Percentiles rank a stretch among this genome's conserved stretches.
These are phyloP conservation scores for Fusarium vanettenii DNA, from an alignment of 2,329 filamentous ascomycete species.

Conservation along the genomic window DNA sequence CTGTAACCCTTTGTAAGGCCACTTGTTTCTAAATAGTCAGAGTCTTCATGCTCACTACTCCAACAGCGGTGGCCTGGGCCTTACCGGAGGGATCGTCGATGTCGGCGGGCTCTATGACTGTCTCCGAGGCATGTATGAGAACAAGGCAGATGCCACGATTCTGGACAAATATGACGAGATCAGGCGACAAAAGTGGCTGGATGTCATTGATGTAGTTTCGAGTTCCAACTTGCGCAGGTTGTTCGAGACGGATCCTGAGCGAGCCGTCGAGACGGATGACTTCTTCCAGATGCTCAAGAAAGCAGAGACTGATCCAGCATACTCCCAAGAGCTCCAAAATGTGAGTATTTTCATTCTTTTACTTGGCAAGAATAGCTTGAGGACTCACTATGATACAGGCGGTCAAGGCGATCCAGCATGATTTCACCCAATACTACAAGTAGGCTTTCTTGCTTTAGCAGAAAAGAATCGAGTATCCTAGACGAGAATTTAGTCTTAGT, in stretches of 20 bases:
- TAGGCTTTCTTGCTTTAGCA: too few relatives aligned
- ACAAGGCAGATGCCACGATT: conserved; percentile 13
- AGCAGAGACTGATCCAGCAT: conserved; percentile 2
- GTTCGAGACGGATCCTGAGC: conserved; percentile 5
- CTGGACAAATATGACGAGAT: conserved; percentile 16
- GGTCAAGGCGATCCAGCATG: too few relatives aligned
- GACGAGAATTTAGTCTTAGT: too few relatives aligned
- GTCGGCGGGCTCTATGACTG: conserved; percentile 71
- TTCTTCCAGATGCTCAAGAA: conserved; percentile 18
- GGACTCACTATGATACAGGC: too few relatives aligned
- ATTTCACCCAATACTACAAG: too few relatives aligned
- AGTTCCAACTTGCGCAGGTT: conserved; percentile 10
- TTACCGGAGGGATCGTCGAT: conserved; percentile 74
- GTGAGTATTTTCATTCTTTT: too few relatives aligned
- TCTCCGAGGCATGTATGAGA: conserved; percentile 47
- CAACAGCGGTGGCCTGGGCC: conserved; percentile 66
- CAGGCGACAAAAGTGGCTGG: conserved; percentile 12
- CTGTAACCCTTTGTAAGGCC: conserved; percentile 56
- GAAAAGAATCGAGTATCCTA: too few relatives aligned
- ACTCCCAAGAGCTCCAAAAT: too few relatives aligned
- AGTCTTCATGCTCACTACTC: not conserved
- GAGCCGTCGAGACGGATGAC: conserved; percentile 6
- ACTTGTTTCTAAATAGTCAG: too few relatives aligned
- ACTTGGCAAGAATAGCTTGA: too few relatives aligned
- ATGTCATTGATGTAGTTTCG: conserved; percentile 14